Conservation (phyloP, 306 rosid species). For the Vicia sativa region DNA sequence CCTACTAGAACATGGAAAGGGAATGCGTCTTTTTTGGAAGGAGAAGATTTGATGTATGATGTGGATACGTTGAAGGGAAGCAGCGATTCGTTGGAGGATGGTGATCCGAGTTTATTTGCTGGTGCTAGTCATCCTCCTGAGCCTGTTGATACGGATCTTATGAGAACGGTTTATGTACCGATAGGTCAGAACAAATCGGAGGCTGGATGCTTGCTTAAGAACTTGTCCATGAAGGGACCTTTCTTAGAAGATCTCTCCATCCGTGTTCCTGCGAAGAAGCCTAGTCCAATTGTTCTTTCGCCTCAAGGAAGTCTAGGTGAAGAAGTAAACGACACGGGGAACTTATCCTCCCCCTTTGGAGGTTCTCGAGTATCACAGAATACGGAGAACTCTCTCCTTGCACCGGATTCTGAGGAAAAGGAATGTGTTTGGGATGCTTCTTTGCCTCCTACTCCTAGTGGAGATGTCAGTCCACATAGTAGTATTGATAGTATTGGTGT, state of each 20-base stretch:
- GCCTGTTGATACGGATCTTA: slow-evolving; percentile 90
- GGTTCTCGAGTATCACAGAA: slow-evolving; percentile 69
- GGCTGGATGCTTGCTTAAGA: slow-evolving; percentile 74
- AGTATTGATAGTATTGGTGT: slow-evolving; percentile 93
- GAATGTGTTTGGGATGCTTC: slow-evolving; percentile 99
- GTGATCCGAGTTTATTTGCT: slow-evolving; percentile 71
- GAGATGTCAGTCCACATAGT: slow-evolving; percentile 96
- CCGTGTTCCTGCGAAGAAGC: slow-evolving; percentile 68
- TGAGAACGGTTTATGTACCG: slow-evolving; percentile 81
- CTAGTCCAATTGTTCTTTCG: slow-evolving; percentile 53
- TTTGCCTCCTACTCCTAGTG: slow-evolving; percentile 98
- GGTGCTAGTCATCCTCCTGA: slow-evolving; percentile 99
- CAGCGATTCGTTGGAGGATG: slow-evolving; percentile 63
- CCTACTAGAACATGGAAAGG: slow-evolving; percentile 61
- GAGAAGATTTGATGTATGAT: slow-evolving; percentile 57
- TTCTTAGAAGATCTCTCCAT: slow-evolving; percentile 84
- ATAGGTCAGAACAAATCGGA: slow-evolving; percentile 75
- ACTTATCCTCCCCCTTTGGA: slow-evolving; percentile 57
- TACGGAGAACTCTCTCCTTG: slow-evolving; percentile 64
- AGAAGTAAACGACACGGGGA: slow-evolving; percentile 57
- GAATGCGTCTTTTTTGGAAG: slow-evolving; percentile 59
- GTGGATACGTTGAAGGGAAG: slow-evolving; percentile 58
- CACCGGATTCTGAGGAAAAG: slow-evolving; percentile 83
- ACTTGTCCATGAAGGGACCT: slow-evolving; percentile 79
- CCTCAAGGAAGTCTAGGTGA: slow-evolving; percentile 70